phyloP scores from a whole-genome alignment of 2,329 filamentous ascomycete genomes.

The Aureobasidium sp. region DNA sequence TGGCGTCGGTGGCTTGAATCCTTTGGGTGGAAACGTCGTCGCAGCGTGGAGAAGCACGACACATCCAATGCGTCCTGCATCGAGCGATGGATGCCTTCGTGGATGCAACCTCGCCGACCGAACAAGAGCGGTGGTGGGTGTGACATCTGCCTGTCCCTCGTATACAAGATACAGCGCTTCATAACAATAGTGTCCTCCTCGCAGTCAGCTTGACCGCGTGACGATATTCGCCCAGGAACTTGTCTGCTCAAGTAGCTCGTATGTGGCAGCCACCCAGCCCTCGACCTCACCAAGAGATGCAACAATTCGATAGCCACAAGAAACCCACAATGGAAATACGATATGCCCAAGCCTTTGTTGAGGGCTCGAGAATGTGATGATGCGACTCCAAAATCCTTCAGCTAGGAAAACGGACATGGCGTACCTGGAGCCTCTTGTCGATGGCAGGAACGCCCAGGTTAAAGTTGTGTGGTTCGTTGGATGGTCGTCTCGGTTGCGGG shows the following conservation, averaged over 20 bases:
- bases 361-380: not conserved
- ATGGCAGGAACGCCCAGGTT: not conserved
- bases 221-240: not conserved
- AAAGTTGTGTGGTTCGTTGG: not conserved
- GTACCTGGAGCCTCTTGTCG: not conserved
- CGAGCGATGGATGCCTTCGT: not conserved
- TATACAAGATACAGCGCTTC: not conserved
- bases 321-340: not conserved
- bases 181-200: slow-evolving; percentile 1
- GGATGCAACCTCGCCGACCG: slow-evolving; percentile 6
- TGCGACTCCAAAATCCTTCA: not conserved
- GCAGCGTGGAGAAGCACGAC: not conserved
- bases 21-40: not conserved
- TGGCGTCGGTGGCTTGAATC: slow-evolving; percentile 14
- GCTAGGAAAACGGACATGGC: not conserved
- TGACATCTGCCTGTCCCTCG: slow-evolving; percentile 1
- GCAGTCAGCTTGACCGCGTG: slow-evolving; percentile 1
- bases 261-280: not conserved
- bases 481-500: slow-evolving; percentile 1
- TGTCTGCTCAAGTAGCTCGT: not conserved
- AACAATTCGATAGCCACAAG: not conserved
- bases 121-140: not conserved
- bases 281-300: not conserved
- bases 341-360: not conserved
- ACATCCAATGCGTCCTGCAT: slow-evolving; percentile 7